These are phyloP conservation scores for Umbilicus rupestris DNA, from an alignment of 164 flowering plant species.

Conservation along the genomic window DNA sequence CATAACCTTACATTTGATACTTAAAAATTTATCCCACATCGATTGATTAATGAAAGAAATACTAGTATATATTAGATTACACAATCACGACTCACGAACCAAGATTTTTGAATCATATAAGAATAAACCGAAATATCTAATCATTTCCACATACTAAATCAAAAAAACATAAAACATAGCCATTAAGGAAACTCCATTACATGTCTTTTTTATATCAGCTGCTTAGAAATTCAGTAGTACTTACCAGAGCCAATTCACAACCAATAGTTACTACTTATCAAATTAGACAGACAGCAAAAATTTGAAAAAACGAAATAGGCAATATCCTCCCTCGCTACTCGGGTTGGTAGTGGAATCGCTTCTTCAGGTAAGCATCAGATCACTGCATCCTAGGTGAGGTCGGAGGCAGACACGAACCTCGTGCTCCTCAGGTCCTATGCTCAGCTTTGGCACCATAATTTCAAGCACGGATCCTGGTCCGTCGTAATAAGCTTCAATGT, in stretches of 20 bases:
- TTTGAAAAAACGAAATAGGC: slow-evolving; percentile 8
- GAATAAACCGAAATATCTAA: too few relatives aligned
- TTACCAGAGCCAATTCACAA: neutral
- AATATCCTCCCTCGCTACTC: neutral
- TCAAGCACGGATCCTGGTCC: slow-evolving; percentile 18
- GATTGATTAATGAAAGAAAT: too few relatives aligned
- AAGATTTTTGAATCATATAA: too few relatives aligned
- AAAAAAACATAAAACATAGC: neutral
- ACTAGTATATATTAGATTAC: too few relatives aligned
- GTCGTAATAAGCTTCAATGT: slow-evolving; percentile 19
- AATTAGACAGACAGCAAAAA: neutral
- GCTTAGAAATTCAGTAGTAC: neutral
- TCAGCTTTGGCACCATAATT: slow-evolving; percentile 20
- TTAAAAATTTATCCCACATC: neutral
- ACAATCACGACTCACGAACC: too few relatives aligned
- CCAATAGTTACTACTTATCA: neutral
- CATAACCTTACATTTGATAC: neutral
- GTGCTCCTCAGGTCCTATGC: slow-evolving; percentile 18
- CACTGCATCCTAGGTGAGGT: slow-evolving; percentile 12
- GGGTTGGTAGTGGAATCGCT: neutral
- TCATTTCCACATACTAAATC: too few relatives aligned
- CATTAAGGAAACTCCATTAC: neutral
- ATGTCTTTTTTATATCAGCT: neutral
- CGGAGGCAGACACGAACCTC: slow-evolving; percentile 25
- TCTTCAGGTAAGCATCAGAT: slow-evolving; percentile 12